Evolutionary conservation across 352 stramenopile genomes (phyloP).

Genomic region (Pythium plurisporium): DNA sequence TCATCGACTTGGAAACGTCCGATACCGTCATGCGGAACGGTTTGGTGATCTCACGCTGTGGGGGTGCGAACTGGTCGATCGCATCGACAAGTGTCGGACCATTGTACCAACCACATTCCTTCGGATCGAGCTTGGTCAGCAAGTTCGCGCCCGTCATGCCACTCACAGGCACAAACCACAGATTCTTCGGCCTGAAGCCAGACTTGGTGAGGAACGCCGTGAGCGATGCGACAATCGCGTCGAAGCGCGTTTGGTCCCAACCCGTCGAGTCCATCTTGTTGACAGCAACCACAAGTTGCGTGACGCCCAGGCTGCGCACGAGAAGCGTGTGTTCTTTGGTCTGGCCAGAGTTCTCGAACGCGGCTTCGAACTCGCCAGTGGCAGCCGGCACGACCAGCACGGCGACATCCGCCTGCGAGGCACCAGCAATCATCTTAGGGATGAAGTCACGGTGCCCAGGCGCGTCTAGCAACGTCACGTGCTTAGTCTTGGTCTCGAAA

Average conservation of each 20-base stretch:
- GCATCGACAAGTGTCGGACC: conserved; percentile 77
- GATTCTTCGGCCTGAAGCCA: conserved; percentile 75
- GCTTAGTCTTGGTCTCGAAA: conserved; percentile 86
- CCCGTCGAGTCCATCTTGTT: conserved; percentile 97
- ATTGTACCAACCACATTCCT: conserved; percentile 68
- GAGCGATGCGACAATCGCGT: conserved; percentile 71
- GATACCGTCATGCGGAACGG: conserved; percentile 84
- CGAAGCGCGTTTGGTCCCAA: conserved; percentile 79
- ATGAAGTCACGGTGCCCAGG: conserved; percentile 97
- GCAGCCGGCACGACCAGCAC: conserved; percentile 94
- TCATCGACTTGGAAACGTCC: conserved; percentile 85
- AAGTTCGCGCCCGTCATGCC: conserved; percentile 85
- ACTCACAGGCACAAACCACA: conserved; percentile 86
- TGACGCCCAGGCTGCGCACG: conserved; percentile 91
- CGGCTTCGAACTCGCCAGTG: conserved; percentile 94
- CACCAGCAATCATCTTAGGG: conserved; percentile 96
- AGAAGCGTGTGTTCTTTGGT: conserved; percentile 98
- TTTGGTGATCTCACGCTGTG: conserved; percentile 76
- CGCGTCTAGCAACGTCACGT: conserved; percentile 95
- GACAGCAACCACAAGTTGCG: conserved; percentile 94
- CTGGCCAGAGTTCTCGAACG: conserved; percentile 93
- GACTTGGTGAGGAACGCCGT: conserved; percentile 67
- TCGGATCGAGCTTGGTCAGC: conserved; percentile 41
- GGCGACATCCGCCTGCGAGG: conserved; percentile 88
- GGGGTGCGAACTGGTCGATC: conserved; percentile 73